These are phyloP conservation scores for Leccinum subfulvum DNA, from an alignment of 1,284 basidiomycete species.

Conservation along the genomic window DNA sequence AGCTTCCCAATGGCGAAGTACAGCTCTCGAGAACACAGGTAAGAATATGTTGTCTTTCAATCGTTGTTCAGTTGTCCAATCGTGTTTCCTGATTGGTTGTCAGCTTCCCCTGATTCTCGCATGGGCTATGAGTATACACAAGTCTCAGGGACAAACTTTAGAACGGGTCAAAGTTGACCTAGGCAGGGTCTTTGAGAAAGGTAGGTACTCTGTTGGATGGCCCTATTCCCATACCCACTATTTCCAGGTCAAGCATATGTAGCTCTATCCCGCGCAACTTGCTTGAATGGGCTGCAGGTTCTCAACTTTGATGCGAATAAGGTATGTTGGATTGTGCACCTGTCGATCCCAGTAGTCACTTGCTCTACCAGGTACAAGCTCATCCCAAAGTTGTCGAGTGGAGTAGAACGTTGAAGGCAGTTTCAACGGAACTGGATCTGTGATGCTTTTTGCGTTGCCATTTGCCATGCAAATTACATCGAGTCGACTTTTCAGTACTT, in stretches of 20 bases:
- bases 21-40: conserved; percentile 77
- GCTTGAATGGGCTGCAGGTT: conserved; percentile 88
- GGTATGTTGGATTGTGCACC: conserved; percentile 36
- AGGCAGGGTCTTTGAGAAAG: conserved; percentile 85
- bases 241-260: conserved; percentile 86
- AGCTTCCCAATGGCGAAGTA: conserved; percentile 79
- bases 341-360: conserved; percentile 7
- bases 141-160: conserved; percentile 89
- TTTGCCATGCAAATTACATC: background rate
- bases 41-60: background rate
- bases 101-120: conserved; percentile 81
- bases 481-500: background rate
- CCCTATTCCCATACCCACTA: conserved; percentile 5
- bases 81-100: conserved; percentile 1
- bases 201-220: conserved; percentile 35
- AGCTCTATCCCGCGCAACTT: conserved; percentile 92
- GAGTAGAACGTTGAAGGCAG: conserved; percentile 58
- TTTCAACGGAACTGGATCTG: conserved; percentile 12
- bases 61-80: background rate
- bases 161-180: conserved; percentile 84
- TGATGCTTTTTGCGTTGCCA: conserved; percentile 5
- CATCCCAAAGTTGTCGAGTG: conserved; percentile 70
- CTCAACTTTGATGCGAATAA: conserved; percentile 81
- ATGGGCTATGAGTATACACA: conserved; percentile 95
- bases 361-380: conserved; percentile 54